Evolutionary conservation across 352 stramenopile genomes (phyloP).

Genomic region (Thalassiosira pacifica): DNA sequence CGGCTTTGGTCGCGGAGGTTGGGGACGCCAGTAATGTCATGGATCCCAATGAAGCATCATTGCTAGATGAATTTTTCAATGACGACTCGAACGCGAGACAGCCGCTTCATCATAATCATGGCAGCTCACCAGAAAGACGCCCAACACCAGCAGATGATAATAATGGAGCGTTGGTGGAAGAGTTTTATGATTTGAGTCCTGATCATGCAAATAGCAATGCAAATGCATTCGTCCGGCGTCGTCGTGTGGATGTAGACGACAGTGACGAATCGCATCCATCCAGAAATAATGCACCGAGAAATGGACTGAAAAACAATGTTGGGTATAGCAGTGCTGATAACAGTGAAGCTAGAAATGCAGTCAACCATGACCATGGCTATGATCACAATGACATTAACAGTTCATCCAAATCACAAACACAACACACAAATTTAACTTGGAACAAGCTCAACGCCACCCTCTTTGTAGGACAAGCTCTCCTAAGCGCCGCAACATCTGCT

Average conservation of each 20-base stretch:
- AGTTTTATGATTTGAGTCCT: conserved; percentile 5
- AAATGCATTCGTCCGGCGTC: conserved; percentile 6
- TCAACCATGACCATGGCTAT: neutral
- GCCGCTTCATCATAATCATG: too few species aligned
- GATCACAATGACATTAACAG: conserved; percentile 4
- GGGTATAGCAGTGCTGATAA: conserved; percentile 1
- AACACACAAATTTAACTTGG: conserved; percentile 49
- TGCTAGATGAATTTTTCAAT: conserved; percentile 32
- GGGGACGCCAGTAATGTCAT: conserved; percentile 5
- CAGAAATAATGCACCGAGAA: neutral
- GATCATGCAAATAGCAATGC: conserved; percentile 4
- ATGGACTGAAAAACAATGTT: conserved; percentile 15
- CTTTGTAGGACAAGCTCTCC: conserved; percentile 65
- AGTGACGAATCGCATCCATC: neutral
- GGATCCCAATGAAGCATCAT: conserved; percentile 5
- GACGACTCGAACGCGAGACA: neutral
- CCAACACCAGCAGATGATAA: neutral
- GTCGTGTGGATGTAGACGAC: conserved; percentile 10
- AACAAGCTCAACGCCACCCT: conserved; percentile 79
- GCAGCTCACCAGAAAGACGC: neutral
- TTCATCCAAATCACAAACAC: neutral
- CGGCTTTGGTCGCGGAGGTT: neutral
- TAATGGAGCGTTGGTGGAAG: neutral
- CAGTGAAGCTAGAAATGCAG: neutral
- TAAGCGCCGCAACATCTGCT: conserved; percentile 65